These are phyloP conservation scores for Citrus medica DNA, from an alignment of 345 rosid species.

Conservation along the genomic window DNA sequence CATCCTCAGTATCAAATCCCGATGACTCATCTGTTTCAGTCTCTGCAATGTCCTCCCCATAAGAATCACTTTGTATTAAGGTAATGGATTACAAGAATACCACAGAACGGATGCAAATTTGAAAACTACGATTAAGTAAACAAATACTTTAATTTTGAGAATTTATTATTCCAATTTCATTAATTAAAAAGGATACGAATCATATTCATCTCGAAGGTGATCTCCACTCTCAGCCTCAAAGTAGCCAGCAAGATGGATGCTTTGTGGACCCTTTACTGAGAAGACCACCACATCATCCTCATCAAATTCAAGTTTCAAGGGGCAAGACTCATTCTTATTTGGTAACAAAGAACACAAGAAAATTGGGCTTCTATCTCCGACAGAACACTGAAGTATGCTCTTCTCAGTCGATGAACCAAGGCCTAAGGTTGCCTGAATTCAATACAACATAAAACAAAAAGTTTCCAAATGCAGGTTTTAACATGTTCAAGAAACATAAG, in stretches of 20 bases:
- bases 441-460: constrained; percentile 8
- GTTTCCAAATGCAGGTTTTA: background rate
- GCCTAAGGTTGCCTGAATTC: constrained; percentile 83
- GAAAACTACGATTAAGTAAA: background rate
- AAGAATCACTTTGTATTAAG: constrained; percentile 45
- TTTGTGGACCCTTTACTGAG: constrained; percentile 65
- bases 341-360: constrained; percentile 81
- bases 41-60: constrained; percentile 58
- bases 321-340: constrained; percentile 58
- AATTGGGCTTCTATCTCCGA: constrained; percentile 55
- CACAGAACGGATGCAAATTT: background rate
- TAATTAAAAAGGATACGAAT: constrained; percentile 64
- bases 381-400: constrained; percentile 70
- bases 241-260: constrained; percentile 89
- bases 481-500: background rate
- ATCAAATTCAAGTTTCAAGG: constrained; percentile 71
- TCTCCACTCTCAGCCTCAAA: constrained; percentile 51
- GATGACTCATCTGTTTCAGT: constrained; percentile 57
- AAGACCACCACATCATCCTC: constrained; percentile 66
- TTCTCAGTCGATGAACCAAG: constrained; percentile 59
- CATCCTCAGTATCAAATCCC: constrained; percentile 67
- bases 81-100: constrained; percentile 29
- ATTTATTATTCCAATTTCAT: background rate
- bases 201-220: constrained; percentile 50
- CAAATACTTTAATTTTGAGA: background rate